Conservation (phyloP, 2,329 filamentous ascomycete species). For the Stylonectria norvegica region DNA sequence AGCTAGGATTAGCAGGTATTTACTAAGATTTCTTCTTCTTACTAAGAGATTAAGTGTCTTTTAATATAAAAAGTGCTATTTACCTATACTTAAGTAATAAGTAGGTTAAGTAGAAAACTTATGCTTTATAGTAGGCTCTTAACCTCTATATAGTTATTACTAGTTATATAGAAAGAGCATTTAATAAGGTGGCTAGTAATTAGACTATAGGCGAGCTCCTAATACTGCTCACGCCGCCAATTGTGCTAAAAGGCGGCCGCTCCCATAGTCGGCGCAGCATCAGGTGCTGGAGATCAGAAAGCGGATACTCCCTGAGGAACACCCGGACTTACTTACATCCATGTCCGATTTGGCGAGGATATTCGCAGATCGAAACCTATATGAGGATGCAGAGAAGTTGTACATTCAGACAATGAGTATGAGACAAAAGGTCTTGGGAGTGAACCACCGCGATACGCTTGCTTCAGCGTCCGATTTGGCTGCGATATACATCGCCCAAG, state of each 20-base stretch:
- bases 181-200: conserved; percentile 54
- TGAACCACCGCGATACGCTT: too few relatives aligned
- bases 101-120: too few relatives aligned
- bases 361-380: neutral
- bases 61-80: too few relatives aligned
- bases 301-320: too few relatives aligned
- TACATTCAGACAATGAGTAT: neutral
- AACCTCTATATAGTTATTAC: conserved; percentile 52
- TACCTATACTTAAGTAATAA: too few relatives aligned
- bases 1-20: conserved; percentile 37
- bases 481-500: too few relatives aligned
- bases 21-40: conserved; percentile 37
- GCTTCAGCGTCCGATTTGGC: too few relatives aligned
- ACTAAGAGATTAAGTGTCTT: too few relatives aligned
- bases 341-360: neutral
- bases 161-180: conserved; percentile 52
- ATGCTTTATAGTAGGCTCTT: too few relatives aligned
- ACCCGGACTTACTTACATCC: neutral
- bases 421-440: neutral
- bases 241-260: conserved; percentile 55
- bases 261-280: conserved; percentile 52
- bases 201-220: conserved; percentile 48
- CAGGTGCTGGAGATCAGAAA: too few relatives aligned
- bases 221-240: conserved; percentile 47
- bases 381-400: neutral